Conservation (phyloP, 768 basidiomycete genomes). For the Lentinula sp. region DNA sequence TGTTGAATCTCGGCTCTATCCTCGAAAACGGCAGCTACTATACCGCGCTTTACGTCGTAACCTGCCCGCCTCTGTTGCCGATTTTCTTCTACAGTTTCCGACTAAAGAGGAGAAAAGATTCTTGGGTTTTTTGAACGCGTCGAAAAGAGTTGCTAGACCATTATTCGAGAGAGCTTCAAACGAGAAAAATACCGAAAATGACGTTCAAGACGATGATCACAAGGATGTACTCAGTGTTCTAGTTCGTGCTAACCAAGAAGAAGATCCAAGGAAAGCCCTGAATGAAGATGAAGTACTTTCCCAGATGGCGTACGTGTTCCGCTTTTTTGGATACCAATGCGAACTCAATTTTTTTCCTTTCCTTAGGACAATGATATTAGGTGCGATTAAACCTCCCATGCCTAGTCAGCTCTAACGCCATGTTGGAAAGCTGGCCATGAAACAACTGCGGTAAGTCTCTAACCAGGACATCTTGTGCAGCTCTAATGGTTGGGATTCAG, state of each 20-base stretch:
- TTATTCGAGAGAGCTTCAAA: not conserved
- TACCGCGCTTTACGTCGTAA: not conserved
- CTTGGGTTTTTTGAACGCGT: not conserved
- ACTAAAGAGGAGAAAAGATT: not conserved
- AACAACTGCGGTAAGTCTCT: conserved; percentile 37
- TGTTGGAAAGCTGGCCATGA: conserved; percentile 30
- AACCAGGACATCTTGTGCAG: not conserved
- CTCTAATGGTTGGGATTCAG: not conserved
- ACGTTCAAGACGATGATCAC: not conserved
- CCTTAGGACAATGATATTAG: not conserved
- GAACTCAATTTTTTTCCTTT: not conserved
- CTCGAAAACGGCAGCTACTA: not conserved
- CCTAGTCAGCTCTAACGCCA: not conserved
- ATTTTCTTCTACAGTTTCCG: not conserved
- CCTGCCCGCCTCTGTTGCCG: not conserved
- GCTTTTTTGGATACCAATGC: not conserved
- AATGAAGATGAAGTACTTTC: conserved; percentile 43
- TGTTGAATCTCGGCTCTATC: not conserved
- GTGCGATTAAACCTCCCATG: not conserved
- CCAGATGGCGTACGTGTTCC: conserved; percentile 29
- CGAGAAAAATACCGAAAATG: not conserved
- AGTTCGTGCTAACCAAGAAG: conserved; percentile 49
- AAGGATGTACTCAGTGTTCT: conserved; percentile 3
- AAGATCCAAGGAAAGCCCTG: conserved; percentile 33
- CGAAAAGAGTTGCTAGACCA: not conserved